phyloP scores from a whole-genome alignment of 1,139 yeast genomes.

The Scheffersomyces quercinus region DNA sequence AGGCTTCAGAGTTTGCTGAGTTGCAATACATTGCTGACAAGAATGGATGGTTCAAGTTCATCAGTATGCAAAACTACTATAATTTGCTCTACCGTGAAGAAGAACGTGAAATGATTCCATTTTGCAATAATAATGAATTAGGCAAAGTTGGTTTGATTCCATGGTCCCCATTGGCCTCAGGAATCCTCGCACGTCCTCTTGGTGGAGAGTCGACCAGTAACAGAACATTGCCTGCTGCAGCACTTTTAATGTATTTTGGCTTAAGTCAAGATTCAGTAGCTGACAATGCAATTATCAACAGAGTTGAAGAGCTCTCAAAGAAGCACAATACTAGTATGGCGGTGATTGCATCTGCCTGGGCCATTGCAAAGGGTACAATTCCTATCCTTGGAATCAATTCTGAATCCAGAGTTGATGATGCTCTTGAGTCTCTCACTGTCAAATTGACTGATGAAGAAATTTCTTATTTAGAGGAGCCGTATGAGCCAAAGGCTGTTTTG shows the following conservation, averaged over 20 bases:
- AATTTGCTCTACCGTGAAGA: constrained; percentile 59
- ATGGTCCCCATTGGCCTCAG: constrained; percentile 53
- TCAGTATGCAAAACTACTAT: constrained; percentile 60
- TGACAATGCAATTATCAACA: constrained; percentile 43
- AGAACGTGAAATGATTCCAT: constrained; percentile 60
- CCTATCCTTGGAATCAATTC: constrained; percentile 60
- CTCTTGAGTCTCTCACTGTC: constrained; percentile 44
- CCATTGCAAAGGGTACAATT: constrained; percentile 45
- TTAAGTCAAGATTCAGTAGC: constrained; percentile 11
- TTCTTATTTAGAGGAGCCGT: constrained; percentile 51
- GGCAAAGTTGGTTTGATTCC: constrained; percentile 52
- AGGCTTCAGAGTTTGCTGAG: constrained; percentile 16
- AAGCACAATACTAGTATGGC: constrained; percentile 53
- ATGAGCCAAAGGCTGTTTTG: constrained; percentile 16
- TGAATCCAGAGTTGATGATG: constrained; percentile 53
- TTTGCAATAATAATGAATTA: constrained; percentile 36
- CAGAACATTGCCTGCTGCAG: constrained; percentile 20
- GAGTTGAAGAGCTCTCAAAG: constrained; percentile 55
- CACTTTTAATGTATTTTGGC: constrained; percentile 8
- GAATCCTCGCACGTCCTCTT: constrained; percentile 45
- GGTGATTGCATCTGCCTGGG: constrained; percentile 55
- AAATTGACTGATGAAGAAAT: constrained; percentile 47
- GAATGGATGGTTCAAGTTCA: constrained; percentile 41
- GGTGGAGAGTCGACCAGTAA: constrained; percentile 15
- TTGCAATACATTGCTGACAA: constrained; percentile 17